A percentile compares a stretch with the other conserved stretches of the same genome.
Conservation (phyloP, 352 stramenopile genomes). For the Phytophthora meadii region DNA sequence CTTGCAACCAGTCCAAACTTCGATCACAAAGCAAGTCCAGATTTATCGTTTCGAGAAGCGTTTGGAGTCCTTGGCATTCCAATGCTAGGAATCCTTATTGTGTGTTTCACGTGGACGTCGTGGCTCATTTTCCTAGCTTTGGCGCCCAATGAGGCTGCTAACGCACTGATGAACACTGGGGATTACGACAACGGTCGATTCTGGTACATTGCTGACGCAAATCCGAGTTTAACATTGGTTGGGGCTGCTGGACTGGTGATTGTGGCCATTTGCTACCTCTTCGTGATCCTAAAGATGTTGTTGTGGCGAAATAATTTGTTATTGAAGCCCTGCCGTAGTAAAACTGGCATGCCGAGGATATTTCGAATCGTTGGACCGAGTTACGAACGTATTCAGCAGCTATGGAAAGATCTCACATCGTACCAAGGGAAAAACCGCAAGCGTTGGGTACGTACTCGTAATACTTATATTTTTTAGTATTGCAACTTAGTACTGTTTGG, state of each 20-base stretch:
- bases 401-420: slow-evolving; percentile 25
- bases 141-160: slow-evolving; percentile 3
- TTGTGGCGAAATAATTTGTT: slow-evolving; percentile 16
- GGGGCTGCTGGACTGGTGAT: slow-evolving; percentile 13
- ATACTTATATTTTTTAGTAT: neutral
- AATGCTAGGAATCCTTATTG: slow-evolving; percentile 16
- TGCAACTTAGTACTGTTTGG: neutral
- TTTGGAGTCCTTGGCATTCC: slow-evolving; percentile 27
- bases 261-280: slow-evolving; percentile 19
- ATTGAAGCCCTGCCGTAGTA: neutral
- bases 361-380: neutral
- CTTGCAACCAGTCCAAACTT: neutral
- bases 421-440: slow-evolving; percentile 36
- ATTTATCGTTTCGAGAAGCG: slow-evolving; percentile 6
- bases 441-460: slow-evolving; percentile 18
- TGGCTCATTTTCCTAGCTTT: slow-evolving; percentile 28
- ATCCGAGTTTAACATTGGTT: slow-evolving; percentile 3
- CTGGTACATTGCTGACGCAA: slow-evolving; percentile 13
- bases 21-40: neutral
- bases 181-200: slow-evolving; percentile 25
- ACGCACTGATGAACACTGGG: slow-evolving; percentile 25
- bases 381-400: neutral
- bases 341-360: neutral
- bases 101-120: slow-evolving; percentile 30
- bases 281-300: slow-evolving; percentile 29